Conservation (phyloP, 352 stramenopile species). For the Phytophthora sojae region DNA sequence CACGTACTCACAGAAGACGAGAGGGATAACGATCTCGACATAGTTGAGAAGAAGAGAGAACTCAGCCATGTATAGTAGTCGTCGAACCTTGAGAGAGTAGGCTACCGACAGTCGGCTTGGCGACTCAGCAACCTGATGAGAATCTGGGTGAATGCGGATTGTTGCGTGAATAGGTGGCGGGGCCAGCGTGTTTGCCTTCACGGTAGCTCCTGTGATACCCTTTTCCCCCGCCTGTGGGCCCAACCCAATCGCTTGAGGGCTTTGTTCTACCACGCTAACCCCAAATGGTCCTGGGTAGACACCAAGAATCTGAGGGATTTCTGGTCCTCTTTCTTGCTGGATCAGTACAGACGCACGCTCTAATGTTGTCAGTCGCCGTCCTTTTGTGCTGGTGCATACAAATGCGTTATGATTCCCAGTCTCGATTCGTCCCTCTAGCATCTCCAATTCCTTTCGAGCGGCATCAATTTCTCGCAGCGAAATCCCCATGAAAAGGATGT, state of each 20-base stretch:
- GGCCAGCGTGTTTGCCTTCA: no score
- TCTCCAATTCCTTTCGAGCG: background rate
- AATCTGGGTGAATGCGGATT: background rate
- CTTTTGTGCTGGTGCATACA: background rate
- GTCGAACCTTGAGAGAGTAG: background rate
- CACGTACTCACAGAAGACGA: slow-evolving; percentile 17
- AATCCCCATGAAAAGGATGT: slow-evolving; percentile 1
- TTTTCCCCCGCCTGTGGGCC: background rate
- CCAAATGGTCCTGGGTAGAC: background rate
- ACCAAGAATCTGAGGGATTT: background rate
- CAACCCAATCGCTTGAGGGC: no score
- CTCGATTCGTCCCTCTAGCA: background rate
- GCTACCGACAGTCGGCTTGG: background rate
- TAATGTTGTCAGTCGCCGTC: background rate
- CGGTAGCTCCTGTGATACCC: background rate
- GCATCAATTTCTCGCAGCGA: slow-evolving; percentile 12
- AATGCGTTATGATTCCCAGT: background rate
- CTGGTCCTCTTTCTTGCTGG: background rate
- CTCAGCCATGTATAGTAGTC: slow-evolving; percentile 23
- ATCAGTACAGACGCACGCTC: background rate
- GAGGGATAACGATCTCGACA: slow-evolving; percentile 21
- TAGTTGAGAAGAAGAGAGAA: slow-evolving; percentile 25
- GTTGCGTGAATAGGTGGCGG: background rate
- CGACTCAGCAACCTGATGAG: background rate
- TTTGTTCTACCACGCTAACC: no score